Percentiles rank a stretch among this genome's conserved stretches.
Conservation (phyloP, 2,329 filamentous ascomycete species). For the Ophiocordyceps camponoti-floridani region DNA sequence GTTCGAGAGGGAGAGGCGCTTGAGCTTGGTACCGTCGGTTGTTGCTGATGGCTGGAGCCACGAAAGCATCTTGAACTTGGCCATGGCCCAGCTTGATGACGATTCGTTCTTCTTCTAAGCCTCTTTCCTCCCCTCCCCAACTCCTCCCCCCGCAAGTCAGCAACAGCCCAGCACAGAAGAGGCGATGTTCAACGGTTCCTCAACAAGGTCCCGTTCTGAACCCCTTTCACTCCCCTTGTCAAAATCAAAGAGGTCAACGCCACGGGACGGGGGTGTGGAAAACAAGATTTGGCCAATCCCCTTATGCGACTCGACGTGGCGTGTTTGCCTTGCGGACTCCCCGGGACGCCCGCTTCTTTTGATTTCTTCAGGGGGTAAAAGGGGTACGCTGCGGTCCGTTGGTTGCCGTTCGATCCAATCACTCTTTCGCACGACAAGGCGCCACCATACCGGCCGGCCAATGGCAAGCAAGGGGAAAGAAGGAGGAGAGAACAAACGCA, state of each 20-base stretch:
- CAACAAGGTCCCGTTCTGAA: background rate
- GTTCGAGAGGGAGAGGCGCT: conserved; percentile 14
- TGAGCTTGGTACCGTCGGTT: conserved; percentile 14
- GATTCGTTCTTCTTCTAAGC: background rate
- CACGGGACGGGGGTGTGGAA: background rate
- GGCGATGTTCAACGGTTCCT: background rate
- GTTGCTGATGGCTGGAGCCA: conserved; percentile 10
- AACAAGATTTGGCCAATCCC: no score
- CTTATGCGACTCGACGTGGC: background rate
- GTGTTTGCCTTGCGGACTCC: no score
- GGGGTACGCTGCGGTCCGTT: background rate
- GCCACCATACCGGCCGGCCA: background rate
- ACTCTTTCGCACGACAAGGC: background rate
- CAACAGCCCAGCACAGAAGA: no score
- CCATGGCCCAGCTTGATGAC: conserved; percentile 11
- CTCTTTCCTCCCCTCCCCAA: background rate
- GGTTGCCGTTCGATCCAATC: background rate
- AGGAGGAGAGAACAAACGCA: no score
- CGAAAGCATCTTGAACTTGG: conserved; percentile 16
- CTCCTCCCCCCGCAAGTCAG: no score
- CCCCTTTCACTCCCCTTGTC: background rate
- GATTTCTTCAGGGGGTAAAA: background rate
- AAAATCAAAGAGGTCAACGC: background rate
- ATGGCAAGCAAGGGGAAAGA: no score
- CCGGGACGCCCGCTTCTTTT: background rate